phyloP scores from a whole-genome alignment of 805 yeast species.

The Candida suzukii region DNA sequence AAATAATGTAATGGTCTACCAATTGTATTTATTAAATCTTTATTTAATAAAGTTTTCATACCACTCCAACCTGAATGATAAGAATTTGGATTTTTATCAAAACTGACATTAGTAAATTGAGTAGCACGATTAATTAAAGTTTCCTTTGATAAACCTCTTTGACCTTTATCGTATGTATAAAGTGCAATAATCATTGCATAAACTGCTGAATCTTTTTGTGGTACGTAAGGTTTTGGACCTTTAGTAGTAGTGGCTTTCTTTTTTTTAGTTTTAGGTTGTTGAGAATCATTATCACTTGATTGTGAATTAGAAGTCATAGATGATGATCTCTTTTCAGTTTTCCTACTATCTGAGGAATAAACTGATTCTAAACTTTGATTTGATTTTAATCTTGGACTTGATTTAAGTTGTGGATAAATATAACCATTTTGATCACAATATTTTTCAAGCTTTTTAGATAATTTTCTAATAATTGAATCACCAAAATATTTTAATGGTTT shows the following conservation, averaged over 20 bases:
- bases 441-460: slow-evolving; percentile 38
- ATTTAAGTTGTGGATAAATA: slow-evolving; percentile 2
- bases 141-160: slow-evolving; percentile 56
- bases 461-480: slow-evolving; percentile 47
- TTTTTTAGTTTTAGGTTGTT: slow-evolving; percentile 1
- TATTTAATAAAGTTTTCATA: slow-evolving; percentile 51
- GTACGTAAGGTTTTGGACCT: slow-evolving; percentile 54
- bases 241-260: slow-evolving; percentile 4
- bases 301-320: too few relatives aligned
- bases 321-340: too few relatives aligned
- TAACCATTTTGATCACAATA: slow-evolving; percentile 54
- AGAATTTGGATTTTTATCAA: slow-evolving; percentile 52
- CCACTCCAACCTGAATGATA: slow-evolving; percentile 74
- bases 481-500: slow-evolving; percentile 63
- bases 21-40: slow-evolving; percentile 46
- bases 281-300: not conserved
- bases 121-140: slow-evolving; percentile 50
- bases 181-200: slow-evolving; percentile 72
- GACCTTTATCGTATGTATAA: slow-evolving; percentile 36
- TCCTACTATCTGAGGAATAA: too few relatives aligned
- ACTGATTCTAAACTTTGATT: too few relatives aligned
- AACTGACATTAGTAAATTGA: slow-evolving; percentile 50
- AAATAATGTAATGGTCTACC: slow-evolving; percentile 58
- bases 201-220: slow-evolving; percentile 72
- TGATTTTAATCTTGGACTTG: slow-evolving; percentile 1